Evolutionary conservation across 2,329 filamentous ascomycete genomes (phyloP), one percentile per base, ranked within the genome.

Genomic region (Calonectria pseudoreteaudii): DNA sequence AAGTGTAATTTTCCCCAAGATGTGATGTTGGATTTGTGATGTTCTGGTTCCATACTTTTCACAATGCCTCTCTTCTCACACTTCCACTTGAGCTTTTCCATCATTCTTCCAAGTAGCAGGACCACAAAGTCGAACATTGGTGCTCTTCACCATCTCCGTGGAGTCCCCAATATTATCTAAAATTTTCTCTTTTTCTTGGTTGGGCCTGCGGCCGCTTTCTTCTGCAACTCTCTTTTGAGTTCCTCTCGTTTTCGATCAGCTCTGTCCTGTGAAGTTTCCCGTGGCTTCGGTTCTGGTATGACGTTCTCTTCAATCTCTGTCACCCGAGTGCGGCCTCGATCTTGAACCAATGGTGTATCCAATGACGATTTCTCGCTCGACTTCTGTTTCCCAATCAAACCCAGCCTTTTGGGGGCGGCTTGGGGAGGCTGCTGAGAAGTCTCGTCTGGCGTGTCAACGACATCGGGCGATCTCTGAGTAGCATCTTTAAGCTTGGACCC

Each of bases 111-210:
- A 20, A 18, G n/a, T 38, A 13, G 47, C n/a, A 4, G 26, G 8
- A n/a, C 30, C 26, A 23, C 8, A 18, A 23, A 36, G 14, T 16
- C 14, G 14, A 41, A 30, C 20, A n/a, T 20, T 31, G n/a, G 4
- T 26, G 4, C 56, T 41, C 34, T 28, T 47, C 16, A 7, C 13
- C 13, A 16, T 30, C 65, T 67, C 4, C 7, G 9, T 67, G 38
- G 16, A n/a, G 49, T 13, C 20, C 26, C 28, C 2, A 23, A n/a
- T 23, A 23, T 31, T 23, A 26, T 30, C 36, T 80, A 91, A 74
- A 91, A 91, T 66, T 86, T 88, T 53, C 90, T 84, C 82, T 90
- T 91, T 84, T 91, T 91, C 81, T 87, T 90, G 9, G 84, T 85
- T 6, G 90, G 90, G 1, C 87, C 87, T 23, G 86, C 86, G 0